Evolutionary conservation across 345 rosid genomes (phyloP).

Genomic region (Hibiscus trionum): DNA sequence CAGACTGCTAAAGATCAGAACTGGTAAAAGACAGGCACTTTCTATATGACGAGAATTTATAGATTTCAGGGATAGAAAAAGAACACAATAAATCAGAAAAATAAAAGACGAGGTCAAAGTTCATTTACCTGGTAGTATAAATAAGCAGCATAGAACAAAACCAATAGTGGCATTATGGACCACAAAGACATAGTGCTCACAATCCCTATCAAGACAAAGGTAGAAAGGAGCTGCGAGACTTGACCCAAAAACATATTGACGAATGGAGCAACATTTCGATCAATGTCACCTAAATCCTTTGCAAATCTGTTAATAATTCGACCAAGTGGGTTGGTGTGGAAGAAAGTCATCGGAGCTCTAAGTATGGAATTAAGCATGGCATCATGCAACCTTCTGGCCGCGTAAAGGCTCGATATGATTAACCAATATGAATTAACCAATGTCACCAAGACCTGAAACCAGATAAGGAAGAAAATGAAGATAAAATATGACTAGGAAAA

Average conservation of each 20-base stretch:
- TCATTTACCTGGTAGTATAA: slow-evolving; percentile 80
- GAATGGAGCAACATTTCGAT: slow-evolving; percentile 66
- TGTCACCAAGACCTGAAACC: slow-evolving; percentile 68
- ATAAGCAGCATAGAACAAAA: slow-evolving; percentile 81
- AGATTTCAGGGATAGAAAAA: neutral
- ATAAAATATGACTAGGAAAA: neutral
- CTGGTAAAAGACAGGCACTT: neutral
- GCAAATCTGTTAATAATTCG: slow-evolving; percentile 93
- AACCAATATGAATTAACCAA: slow-evolving; percentile 85
- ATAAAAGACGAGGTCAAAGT: slow-evolving; percentile 4
- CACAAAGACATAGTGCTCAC: slow-evolving; percentile 97
- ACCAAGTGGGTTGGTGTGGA: slow-evolving; percentile 95
- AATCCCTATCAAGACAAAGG: slow-evolving; percentile 84
- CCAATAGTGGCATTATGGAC: slow-evolving; percentile 96
- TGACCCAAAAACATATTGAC: slow-evolving; percentile 76
- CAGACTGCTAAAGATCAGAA: neutral
- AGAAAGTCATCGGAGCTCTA: slow-evolving; percentile 97
- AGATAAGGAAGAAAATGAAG: slow-evolving; percentile 3
- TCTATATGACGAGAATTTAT: neutral
- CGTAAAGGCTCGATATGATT: slow-evolving; percentile 76
- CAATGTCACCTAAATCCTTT: slow-evolving; percentile 94
- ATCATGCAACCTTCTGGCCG: slow-evolving; percentile 83
- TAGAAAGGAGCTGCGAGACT: slow-evolving; percentile 85
- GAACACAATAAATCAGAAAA: neutral
- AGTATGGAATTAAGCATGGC: slow-evolving; percentile 86